Evolutionary conservation across 352 stramenopile species (phyloP), one percentile per base, ranked within the genome.

Genomic region (Phytophthora tubulina): DNA sequence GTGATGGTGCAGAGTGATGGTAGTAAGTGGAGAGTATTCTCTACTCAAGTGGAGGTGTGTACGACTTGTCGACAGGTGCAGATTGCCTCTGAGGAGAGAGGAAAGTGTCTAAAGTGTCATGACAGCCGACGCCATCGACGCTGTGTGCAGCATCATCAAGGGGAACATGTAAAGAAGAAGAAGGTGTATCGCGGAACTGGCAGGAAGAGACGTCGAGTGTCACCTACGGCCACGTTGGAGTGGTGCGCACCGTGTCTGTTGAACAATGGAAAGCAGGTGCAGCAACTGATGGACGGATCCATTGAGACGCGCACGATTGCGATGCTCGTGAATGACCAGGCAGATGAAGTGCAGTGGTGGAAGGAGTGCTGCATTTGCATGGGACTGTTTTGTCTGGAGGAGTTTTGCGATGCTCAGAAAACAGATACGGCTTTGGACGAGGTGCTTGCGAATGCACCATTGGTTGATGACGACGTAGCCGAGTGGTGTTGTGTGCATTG

Each of bases 41-140:
- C 76, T 0, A 75, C 77, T 46, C 44, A 64, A 1, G 56, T 94
- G 53, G 76, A 89, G 35, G 75, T 92, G 14, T 92, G 86, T 52
- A 75, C 65, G 35, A 78, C 72, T 4, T 94, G 86, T 50, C 73
- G 83, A 39, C 83, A 92, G 45, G 73, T 91, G 50, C 67, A 86
- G 46, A 75, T 94, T 53, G 50, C n/a, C 4, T 13, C 56, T 0
- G 63, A 61, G 6, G 81, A 94, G 6, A 63, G 41, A 35, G 58
- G 11, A 13, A 70, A 32, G 0, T 91, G 84, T 48, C 55, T 38
- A 2, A 75, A 71, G 30, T 91, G 86, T 56, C 63, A 72, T 13
- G 36, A 51, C 6, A 4, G 63, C 1, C 33, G 39, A n/a, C 57
- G 81, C 32, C 73, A 91, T 50, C 73, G 70, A 27, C 67, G 55